phyloP scores from a whole-genome alignment of 2,329 filamentous ascomycete genomes.

The Clarireedia sp. region DNA sequence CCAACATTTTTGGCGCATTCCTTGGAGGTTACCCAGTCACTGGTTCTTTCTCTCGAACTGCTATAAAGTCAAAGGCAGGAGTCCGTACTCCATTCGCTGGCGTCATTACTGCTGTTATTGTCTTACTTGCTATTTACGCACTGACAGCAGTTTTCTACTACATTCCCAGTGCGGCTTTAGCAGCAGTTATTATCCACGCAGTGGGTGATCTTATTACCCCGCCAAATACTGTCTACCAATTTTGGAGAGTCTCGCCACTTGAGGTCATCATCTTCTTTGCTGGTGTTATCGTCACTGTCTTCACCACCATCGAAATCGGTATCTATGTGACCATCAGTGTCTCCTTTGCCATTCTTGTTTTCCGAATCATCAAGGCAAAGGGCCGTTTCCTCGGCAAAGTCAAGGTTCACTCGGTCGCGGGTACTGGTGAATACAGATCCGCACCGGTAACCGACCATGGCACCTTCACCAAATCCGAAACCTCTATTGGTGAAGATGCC shows the following conservation, averaged over 20 bases:
- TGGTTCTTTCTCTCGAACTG: constrained; percentile 91
- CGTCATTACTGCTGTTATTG: constrained; percentile 76
- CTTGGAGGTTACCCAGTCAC: constrained; percentile 87
- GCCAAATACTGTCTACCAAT: constrained; percentile 86
- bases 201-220: constrained; percentile 88
- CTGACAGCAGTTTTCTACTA: constrained; percentile 87
- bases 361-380: constrained; percentile 72
- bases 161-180: constrained; percentile 72
- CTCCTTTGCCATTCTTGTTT: constrained; percentile 71
- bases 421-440: constrained; percentile 45
- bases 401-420: constrained; percentile 75
- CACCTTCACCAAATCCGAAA: constrained; percentile 27
- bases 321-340: constrained; percentile 80
- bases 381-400: constrained; percentile 80
- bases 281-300: constrained; percentile 84
- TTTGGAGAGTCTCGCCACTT: constrained; percentile 86
- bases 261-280: constrained; percentile 91
- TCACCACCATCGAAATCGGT: constrained; percentile 81
- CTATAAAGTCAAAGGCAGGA: constrained; percentile 95
- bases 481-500: constrained; percentile 31
- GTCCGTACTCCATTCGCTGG: constrained; percentile 87
- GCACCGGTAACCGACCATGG: constrained; percentile 55
- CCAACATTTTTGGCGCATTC: constrained; percentile 85
- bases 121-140: constrained; percentile 84
- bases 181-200: constrained; percentile 91